Conservation (phyloP, 305 asterid genomes). For the Petunia hybrid region DNA sequence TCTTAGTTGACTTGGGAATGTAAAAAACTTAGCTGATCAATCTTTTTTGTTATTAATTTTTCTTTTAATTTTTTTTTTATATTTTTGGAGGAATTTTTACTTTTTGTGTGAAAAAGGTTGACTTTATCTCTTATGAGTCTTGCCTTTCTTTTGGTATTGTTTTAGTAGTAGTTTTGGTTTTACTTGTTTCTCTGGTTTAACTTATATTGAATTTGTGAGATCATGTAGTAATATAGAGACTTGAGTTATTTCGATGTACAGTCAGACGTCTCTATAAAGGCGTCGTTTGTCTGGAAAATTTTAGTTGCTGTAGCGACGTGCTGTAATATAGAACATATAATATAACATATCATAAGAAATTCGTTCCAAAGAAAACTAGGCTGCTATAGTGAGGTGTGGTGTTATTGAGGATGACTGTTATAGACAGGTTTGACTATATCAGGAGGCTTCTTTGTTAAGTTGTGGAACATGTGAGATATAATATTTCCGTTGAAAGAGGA, state of each 20-base stretch:
- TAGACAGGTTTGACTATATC: too few relatives aligned
- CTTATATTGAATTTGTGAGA: neutral
- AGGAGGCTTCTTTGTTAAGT: neutral
- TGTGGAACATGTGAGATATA: neutral
- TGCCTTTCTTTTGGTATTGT: neutral
- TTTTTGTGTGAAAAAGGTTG: neutral
- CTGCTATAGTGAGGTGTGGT: too few relatives aligned
- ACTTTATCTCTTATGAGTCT: neutral
- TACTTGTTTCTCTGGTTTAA: neutral
- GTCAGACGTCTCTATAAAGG: neutral
- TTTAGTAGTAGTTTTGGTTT: slow-evolving; percentile 7
- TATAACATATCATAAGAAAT: neutral
- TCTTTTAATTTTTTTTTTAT: neutral
- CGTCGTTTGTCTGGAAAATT: too few relatives aligned
- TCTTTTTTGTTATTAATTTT: too few relatives aligned
- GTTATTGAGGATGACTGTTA: too few relatives aligned
- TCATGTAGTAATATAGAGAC: slow-evolving; percentile 10
- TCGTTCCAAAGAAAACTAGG: too few relatives aligned
- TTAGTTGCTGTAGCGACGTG: too few relatives aligned
- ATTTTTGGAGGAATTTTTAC: neutral
- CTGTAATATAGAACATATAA: neutral
- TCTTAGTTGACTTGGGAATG: neutral
- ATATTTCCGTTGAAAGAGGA: neutral
- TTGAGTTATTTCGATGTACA: neutral
- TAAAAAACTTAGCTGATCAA: neutral